A percentile compares a stretch with the other conserved stretches of the same genome.
Evolutionary conservation across 2,329 filamentous ascomycete species (phyloP).

Genomic region (Colletotrichum sp.): DNA sequence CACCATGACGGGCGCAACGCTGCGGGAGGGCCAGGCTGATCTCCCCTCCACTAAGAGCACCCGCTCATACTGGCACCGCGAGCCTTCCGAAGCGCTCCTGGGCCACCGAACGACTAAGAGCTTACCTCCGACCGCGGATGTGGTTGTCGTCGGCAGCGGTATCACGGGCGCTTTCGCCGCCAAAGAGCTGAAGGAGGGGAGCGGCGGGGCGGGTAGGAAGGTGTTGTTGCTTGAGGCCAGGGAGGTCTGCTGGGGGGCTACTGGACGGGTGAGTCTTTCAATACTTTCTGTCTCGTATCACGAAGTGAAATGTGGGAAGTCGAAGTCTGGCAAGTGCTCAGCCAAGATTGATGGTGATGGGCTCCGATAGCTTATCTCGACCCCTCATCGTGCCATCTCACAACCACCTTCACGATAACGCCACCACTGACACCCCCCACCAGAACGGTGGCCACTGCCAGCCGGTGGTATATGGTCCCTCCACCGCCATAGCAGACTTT

Average conservation of each 20-base stretch:
- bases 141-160: slow-evolving; percentile 77
- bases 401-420: neutral
- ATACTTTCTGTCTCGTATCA: neutral
- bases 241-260: slow-evolving; percentile 84
- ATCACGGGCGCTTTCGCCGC: slow-evolving; percentile 79
- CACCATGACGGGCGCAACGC: slow-evolving; percentile 34
- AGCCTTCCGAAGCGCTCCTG: slow-evolving; percentile 67
- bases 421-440: neutral
- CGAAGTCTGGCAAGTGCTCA: neutral
- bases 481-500: slow-evolving; percentile 70
- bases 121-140: slow-evolving; percentile 68
- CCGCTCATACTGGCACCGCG: slow-evolving; percentile 75
- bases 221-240: slow-evolving; percentile 79
- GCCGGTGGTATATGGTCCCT: slow-evolving; percentile 67
- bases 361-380: neutral
- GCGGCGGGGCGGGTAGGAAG: slow-evolving; percentile 43
- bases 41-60: slow-evolving; percentile 68
- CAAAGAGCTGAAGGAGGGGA: slow-evolving; percentile 59
- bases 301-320: neutral
- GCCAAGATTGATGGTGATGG: neutral
- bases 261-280: slow-evolving; percentile 68
- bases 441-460: slow-evolving; percentile 79
- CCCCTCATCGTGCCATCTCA: neutral
- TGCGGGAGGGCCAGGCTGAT: slow-evolving; percentile 46
- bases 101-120: slow-evolving; percentile 71